These are phyloP conservation scores for Colletotrichum melonis DNA, from an alignment of 2,329 filamentous ascomycete species.

Conservation along the genomic window DNA sequence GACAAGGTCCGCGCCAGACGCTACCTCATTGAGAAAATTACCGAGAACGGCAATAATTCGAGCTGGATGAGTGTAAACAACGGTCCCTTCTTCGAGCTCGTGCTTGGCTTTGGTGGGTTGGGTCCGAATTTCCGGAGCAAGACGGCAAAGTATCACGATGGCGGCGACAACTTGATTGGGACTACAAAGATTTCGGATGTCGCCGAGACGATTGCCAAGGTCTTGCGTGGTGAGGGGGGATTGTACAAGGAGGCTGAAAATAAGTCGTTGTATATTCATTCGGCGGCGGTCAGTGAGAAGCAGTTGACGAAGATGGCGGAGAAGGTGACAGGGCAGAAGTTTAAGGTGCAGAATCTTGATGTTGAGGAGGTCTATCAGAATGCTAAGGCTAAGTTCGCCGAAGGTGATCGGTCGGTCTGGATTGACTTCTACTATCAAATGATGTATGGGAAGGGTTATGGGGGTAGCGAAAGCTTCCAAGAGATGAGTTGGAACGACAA, in stretches of 20 bases:
- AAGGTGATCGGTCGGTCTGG: conserved; percentile 8
- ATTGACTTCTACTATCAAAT: conserved; percentile 14
- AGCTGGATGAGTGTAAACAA: conserved; percentile 52
- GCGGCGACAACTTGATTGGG: conserved; percentile 57
- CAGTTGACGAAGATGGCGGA: conserved; percentile 54
- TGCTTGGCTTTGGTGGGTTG: conserved; percentile 23
- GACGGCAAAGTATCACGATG: conserved; percentile 58
- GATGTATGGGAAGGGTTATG: conserved; percentile 29
- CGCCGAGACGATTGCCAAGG: conserved; percentile 58
- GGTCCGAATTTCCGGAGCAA: conserved; percentile 30
- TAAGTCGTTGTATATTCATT: conserved; percentile 62
- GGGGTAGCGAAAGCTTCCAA: conserved; percentile 19
- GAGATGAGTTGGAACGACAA: conserved; percentile 30
- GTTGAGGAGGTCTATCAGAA: conserved; percentile 5
- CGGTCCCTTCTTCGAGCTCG: conserved; percentile 52
- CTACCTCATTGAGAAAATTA: conserved; percentile 15
- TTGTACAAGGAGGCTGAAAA: conserved; percentile 61
- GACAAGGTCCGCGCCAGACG: conserved; percentile 37
- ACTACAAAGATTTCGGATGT: conserved; percentile 58
- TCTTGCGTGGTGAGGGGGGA: conserved; percentile 48
- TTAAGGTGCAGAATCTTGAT: background rate
- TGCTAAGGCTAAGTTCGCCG: background rate
- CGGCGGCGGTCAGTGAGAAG: conserved; percentile 61
- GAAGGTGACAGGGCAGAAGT: conserved; percentile 31
- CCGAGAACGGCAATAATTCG: conserved; percentile 31